Conservation (phyloP, 768 basidiomycete genomes). For the Tylopilus sp. region DNA sequence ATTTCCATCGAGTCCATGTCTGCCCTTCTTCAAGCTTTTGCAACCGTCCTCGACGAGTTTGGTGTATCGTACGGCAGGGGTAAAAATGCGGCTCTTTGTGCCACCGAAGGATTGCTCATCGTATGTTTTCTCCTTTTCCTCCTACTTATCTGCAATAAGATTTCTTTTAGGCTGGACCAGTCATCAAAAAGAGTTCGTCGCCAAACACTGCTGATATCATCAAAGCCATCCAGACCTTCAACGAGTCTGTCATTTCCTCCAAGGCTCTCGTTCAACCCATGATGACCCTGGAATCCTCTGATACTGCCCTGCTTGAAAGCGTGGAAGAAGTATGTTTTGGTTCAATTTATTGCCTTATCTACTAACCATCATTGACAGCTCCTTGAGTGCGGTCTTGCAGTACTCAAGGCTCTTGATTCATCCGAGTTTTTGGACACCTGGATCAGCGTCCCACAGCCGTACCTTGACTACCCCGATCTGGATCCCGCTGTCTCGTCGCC, state of each 20-base stretch:
- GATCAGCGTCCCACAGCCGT: constrained; percentile 64
- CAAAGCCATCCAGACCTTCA: constrained; percentile 65
- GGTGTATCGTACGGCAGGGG: constrained; percentile 84
- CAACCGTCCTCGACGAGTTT: constrained; percentile 84
- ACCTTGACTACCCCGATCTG: constrained; percentile 45
- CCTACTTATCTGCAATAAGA: neutral
- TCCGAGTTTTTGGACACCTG: constrained; percentile 56
- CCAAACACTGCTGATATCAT: constrained; percentile 67
- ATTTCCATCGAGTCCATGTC: constrained; percentile 78
- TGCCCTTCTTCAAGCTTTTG: constrained; percentile 78
- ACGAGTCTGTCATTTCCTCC: constrained; percentile 52
- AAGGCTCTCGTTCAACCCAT: constrained; percentile 69
- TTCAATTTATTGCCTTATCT: neutral
- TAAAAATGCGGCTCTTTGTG: constrained; percentile 75
- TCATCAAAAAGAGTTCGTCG: constrained; percentile 57
- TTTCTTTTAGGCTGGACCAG: constrained; percentile 55
- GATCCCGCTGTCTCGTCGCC: constrained; percentile 39
- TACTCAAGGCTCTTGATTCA: constrained; percentile 58
- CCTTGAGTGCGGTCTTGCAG: constrained; percentile 66
- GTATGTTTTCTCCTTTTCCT: constrained; percentile 34
- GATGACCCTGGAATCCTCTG: constrained; percentile 44
- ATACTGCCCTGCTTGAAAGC: constrained; percentile 41
- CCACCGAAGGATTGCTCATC: constrained; percentile 77
- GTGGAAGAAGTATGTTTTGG: constrained; percentile 56
- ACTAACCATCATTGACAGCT: constrained; percentile 41